These are phyloP conservation scores for Aspergillus cristatus DNA, from an alignment of 495 filamentous ascomycete genomes.

Conservation along the genomic window DNA sequence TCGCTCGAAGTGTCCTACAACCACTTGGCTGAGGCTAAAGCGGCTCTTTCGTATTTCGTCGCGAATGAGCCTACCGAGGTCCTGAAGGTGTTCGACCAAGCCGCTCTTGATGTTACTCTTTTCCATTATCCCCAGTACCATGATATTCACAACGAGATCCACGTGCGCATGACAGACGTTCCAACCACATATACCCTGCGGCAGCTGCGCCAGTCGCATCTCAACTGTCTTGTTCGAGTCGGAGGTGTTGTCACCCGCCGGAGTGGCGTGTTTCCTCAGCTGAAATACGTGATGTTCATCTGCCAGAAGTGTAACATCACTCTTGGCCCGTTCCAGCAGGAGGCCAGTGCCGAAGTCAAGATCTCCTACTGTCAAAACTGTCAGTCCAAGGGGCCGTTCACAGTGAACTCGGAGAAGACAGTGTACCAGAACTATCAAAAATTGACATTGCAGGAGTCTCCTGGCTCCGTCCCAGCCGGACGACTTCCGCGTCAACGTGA, in stretches of 20 bases:
- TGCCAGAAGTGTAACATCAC: slow-evolving; percentile 89
- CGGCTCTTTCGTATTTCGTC: slow-evolving; percentile 95
- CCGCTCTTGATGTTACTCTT: slow-evolving; percentile 89
- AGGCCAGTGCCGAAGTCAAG: slow-evolving; percentile 90
- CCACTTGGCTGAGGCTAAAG: slow-evolving; percentile 79
- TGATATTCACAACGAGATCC: slow-evolving; percentile 95
- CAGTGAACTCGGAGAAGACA: slow-evolving; percentile 92
- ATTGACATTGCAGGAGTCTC: slow-evolving; percentile 93
- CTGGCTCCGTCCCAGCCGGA: slow-evolving; percentile 92
- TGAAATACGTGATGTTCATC: slow-evolving; percentile 97
- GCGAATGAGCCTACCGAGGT: slow-evolving; percentile 92
- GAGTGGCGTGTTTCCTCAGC: slow-evolving; percentile 95
- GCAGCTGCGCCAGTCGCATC: slow-evolving; percentile 88
- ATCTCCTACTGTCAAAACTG: slow-evolving; percentile 97
- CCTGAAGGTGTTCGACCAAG: slow-evolving; percentile 92
- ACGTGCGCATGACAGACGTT: slow-evolving; percentile 92
- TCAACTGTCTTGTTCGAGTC: slow-evolving; percentile 94
- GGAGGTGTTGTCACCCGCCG: slow-evolving; percentile 92
- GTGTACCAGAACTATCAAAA: slow-evolving; percentile 99
- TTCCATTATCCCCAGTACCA: slow-evolving; percentile 97
- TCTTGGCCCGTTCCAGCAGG: slow-evolving; percentile 93
- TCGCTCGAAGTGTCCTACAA: slow-evolving; percentile 93
- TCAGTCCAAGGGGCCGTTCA: slow-evolving; percentile 92
- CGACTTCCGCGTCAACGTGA: slow-evolving; percentile 92
- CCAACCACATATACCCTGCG: slow-evolving; percentile 95